These are phyloP conservation scores for Aspergillus haitiensis DNA, from an alignment of 495 filamentous ascomycete genomes.

Conservation along the genomic window DNA sequence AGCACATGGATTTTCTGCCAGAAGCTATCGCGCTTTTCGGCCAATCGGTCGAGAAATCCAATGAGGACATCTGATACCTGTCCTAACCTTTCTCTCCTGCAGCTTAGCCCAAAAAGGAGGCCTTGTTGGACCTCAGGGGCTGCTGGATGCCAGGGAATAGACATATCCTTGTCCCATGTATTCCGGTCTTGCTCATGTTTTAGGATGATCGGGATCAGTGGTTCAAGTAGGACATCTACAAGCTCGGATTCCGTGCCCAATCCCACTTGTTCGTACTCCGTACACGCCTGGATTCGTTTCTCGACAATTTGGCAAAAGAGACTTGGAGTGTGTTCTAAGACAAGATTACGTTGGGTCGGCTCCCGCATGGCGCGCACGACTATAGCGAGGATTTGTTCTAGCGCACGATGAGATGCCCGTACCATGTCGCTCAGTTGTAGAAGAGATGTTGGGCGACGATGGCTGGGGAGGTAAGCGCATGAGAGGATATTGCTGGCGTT, in stretches of 20 bases:
- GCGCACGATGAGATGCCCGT: neutral
- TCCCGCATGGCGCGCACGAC: neutral
- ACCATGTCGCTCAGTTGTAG: neutral
- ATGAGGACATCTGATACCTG: neutral
- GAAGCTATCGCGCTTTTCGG: neutral
- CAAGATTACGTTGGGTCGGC: neutral
- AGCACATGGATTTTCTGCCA: neutral
- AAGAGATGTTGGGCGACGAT: neutral
- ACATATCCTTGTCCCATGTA: neutral
- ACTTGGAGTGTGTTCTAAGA: neutral
- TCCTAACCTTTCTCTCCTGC: too few species aligned
- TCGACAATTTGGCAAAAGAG: neutral
- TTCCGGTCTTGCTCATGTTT: neutral
- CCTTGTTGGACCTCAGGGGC: neutral
- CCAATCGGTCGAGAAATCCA: neutral
- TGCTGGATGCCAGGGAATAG: neutral
- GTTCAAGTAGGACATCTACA: neutral
- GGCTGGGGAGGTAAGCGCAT: neutral
- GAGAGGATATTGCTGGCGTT: neutral
- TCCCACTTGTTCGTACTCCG: neutral
- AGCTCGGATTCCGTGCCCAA: neutral
- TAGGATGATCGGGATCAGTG: neutral
- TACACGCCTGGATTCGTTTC: neutral
- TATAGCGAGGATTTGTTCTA: neutral
- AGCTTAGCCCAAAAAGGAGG: neutral